A percentile compares a stretch with the other conserved stretches of the same genome.
phyloP scores from a whole-genome alignment of 192 early-diverging fungal species.

The Backusella liffmaniae region DNA sequence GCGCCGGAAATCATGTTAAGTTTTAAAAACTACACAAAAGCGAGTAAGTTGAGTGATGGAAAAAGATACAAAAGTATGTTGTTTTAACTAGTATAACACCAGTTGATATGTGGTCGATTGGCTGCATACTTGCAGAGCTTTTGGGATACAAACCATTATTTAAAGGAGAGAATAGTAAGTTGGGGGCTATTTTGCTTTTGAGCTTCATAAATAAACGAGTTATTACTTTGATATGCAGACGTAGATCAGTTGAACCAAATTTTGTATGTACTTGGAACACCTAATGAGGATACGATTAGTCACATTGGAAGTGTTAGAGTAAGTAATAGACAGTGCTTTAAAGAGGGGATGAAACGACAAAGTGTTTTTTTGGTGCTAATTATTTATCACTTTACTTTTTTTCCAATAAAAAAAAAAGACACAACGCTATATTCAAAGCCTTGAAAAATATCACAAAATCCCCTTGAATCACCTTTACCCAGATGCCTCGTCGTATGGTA shows the following conservation, averaged over 20 bases:
- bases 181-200: constrained; percentile 23
- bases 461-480: constrained; percentile 81
- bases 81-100: not conserved
- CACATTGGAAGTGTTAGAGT: constrained; percentile 72
- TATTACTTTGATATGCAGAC: constrained; percentile 78
- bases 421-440: constrained; percentile 83
- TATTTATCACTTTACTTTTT: not conserved
- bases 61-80: not conserved
- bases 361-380: too few relatives aligned
- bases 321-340: not conserved
- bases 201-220: constrained; percentile 56
- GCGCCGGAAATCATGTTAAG: constrained; percentile 97
- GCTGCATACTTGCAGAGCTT: constrained; percentile 79
- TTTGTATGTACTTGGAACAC: constrained; percentile 79
- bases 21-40: constrained; percentile 98
- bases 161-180: constrained; percentile 74
- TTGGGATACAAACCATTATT: constrained; percentile 72
- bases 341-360: too few relatives aligned
- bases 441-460: constrained; percentile 78
- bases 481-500: constrained; percentile 64
- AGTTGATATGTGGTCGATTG: constrained; percentile 89
- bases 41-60: constrained; percentile 46
- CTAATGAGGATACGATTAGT: constrained; percentile 66
- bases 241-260: constrained; percentile 94
- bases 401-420: constrained; percentile 61